Base-by-base conservation (phyloP, 345 rosid species). In the Clarkia xantiana region DNA sequence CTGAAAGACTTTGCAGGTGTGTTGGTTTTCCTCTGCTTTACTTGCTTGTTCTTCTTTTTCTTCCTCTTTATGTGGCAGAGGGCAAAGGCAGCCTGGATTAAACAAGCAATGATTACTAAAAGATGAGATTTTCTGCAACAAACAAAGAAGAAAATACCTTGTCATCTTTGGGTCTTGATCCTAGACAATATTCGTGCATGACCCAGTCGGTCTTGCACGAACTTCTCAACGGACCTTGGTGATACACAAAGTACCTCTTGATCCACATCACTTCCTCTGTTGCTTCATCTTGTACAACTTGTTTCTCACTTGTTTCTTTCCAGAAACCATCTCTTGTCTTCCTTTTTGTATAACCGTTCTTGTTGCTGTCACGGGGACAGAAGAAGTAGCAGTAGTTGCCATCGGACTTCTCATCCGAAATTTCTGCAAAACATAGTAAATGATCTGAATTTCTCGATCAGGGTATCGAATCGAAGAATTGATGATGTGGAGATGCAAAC, bases 131-230 rank as follows among this genome's bases (percentile, higher is more conserved):
- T 29, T n/a, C n/a, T 29, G 4, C 36, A 29, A 13, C 14, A 22
- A 48, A 10, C 16, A 25, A 18, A 4, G 29, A 23, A 25, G 14
- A 20, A 34, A 23, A 20, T 48, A 48, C 52, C 38, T 34, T 14
- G 17, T 48, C 36, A 29, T 29, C 52, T 20, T 34, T 11, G 6
- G 13, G 4, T 22, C 38, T 15, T 25, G 36, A 1, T 1, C 10
- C 34, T 48, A 48, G 15, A 38, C 34, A 38, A 38, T 48, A 48
- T 25, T 48, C 52, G 29, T 48, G 52, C 52, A 22, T 19, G 39
- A 38, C 40, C 52, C 29, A 20, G 4, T 48, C 52, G 29, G 52
- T 22, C 52, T 25, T 22, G 52, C 39, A 0, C 3, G 39, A 9
- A 14, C 14, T 22, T 12, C 14, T 48, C 17, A 13, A 38, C 10